These are phyloP conservation scores for Exsudoporus frostii DNA, from an alignment of 768 basidiomycete genomes.

Conservation along the genomic window DNA sequence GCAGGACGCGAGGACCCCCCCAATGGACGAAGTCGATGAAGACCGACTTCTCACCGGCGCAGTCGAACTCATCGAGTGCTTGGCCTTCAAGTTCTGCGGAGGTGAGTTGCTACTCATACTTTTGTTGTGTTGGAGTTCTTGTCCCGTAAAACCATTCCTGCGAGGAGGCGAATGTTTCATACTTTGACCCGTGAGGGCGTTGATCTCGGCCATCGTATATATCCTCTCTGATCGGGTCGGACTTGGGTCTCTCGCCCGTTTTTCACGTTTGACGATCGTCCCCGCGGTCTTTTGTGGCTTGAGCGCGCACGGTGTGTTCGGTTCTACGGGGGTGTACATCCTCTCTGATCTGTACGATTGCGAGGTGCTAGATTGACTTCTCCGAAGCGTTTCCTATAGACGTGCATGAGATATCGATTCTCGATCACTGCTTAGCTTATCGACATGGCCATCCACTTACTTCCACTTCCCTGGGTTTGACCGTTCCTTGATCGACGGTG, in stretches of 20 bases:
- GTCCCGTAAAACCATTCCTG: slow-evolving; percentile 7
- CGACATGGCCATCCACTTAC: slow-evolving; percentile 11
- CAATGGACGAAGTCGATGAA: slow-evolving; percentile 42
- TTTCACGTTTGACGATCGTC: slow-evolving; percentile 18
- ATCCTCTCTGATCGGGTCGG: slow-evolving; percentile 33
- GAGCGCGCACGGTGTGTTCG: slow-evolving; percentile 10
- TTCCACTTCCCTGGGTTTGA: slow-evolving; percentile 21
- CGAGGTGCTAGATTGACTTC: slow-evolving; percentile 19
- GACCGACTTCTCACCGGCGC: slow-evolving; percentile 25
- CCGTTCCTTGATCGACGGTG: slow-evolving; percentile 8
- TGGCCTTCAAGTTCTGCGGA: slow-evolving; percentile 12
- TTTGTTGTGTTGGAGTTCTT: slow-evolving; percentile 12
- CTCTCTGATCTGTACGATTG: slow-evolving; percentile 27
- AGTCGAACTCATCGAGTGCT: slow-evolving; percentile 10
- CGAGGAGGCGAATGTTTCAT: slow-evolving; percentile 24
- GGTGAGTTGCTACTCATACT: slow-evolving; percentile 23
- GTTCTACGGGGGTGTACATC: slow-evolving; percentile 20
- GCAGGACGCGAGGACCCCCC: slow-evolving; percentile 56
- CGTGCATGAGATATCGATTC: not conserved
- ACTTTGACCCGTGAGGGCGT: slow-evolving; percentile 29
- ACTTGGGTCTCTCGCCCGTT: slow-evolving; percentile 21
- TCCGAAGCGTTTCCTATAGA: slow-evolving; percentile 17
- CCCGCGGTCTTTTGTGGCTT: slow-evolving; percentile 17
- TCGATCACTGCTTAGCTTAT: not conserved
- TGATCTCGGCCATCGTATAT: slow-evolving; percentile 33